Evolutionary conservation across 345 rosid genomes (phyloP), one percentile per base, ranked within the genome.

Genomic region (Streptanthus diversifolius): DNA sequence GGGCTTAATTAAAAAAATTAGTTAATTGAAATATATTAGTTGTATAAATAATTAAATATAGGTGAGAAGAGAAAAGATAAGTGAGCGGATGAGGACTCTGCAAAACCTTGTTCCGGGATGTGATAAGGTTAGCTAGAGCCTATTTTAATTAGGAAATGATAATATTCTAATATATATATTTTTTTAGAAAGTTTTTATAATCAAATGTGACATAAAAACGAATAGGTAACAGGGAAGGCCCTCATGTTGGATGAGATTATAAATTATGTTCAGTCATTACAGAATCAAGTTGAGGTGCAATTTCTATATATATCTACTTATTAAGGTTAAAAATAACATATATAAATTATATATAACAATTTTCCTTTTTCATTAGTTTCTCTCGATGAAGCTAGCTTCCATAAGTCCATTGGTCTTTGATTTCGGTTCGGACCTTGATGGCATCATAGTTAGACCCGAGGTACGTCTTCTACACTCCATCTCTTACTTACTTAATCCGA

Each of bases 191-290:
- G 18, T 37, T 56, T 78, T 67, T 74, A 80, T 75, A 76, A 36
- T 30, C 68, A 65, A 81, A 78, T 81, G 79, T 86, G 85, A 74
- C 40, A 33, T 67, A 65, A 64, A 59, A 70, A 41, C 8, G 21
- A 63, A 70, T 72, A 89, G 92, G 88, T 86, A 47, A 90, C 85
- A 60, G 92, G 96, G 37, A 90, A 87, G 86, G 92, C 96, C 79
- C 85, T 81, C 40, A 82, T 90, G 87, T 82, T 90, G 87, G 96
- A 90, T 83, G 96, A 90, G 74, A 87, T 89, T 33, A 89, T 89
- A 71, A 89, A 89, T 59, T 89, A 89, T 83, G 88, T 89, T 2
- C 87, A 85, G 71, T 83, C 90, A 53, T 75, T 89, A 11, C 90
- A 89, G 36, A 83, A 68, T 76, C 95, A 87, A 87, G 92, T 89